Evolutionary conservation across 768 basidiomycete genomes (phyloP).

Genomic region (Omphalotus guepiniiformis): DNA sequence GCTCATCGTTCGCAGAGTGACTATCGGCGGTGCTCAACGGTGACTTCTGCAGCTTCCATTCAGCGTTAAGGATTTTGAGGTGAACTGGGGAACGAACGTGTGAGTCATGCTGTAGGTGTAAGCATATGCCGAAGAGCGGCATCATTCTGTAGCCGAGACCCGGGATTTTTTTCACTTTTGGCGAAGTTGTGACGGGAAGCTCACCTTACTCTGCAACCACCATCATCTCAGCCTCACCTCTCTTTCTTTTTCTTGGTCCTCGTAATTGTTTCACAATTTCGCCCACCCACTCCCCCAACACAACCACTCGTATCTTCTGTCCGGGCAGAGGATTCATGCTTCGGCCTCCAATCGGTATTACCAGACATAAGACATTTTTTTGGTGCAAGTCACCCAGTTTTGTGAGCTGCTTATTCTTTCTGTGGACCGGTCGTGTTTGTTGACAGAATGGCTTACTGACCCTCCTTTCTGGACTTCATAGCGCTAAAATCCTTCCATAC

Average conservation of each 20-base stretch:
- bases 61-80: too few species aligned
- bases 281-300: conserved; percentile 44
- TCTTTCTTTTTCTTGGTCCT: conserved; percentile 12
- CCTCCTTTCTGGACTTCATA: conserved; percentile 22
- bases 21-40: too few species aligned
- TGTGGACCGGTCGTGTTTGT: background rate
- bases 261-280: conserved; percentile 52
- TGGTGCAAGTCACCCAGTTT: conserved; percentile 47
- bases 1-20: too few species aligned
- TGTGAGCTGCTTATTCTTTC: conserved; percentile 32
- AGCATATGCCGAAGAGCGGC: background rate
- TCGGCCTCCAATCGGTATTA: conserved; percentile 78
- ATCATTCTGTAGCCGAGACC: background rate
- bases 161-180: background rate
- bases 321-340: conserved; percentile 87
- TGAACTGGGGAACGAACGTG: too few species aligned
- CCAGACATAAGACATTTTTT: conserved; percentile 59
- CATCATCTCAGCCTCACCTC: conserved; percentile 9
- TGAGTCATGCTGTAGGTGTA: too few species aligned
- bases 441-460: background rate
- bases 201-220: conserved; percentile 19
- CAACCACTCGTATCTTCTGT: conserved; percentile 52
- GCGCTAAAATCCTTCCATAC: conserved; percentile 47
- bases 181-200: background rate
- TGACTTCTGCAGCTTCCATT: too few species aligned